Conservation (phyloP, 805 yeast genomes). For the Wickerhamiella sorbophila region DNA sequence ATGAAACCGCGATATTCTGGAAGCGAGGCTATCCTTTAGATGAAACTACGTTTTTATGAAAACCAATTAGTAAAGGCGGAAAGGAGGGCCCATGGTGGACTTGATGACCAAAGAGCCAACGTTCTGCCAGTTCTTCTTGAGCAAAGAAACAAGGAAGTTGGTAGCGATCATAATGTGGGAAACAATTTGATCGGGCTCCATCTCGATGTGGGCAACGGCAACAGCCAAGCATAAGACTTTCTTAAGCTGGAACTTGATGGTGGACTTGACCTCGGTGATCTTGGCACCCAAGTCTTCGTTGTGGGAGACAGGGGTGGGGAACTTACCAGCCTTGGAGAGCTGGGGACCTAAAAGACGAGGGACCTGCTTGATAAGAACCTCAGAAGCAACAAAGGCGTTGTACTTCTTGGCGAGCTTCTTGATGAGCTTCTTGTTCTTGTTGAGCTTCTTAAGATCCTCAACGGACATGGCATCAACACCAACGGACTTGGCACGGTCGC, state of each 20-base stretch:
- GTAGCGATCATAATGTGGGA: slow-evolving; percentile 98
- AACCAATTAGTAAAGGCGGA: slow-evolving; percentile 80
- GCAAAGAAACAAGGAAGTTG: slow-evolving; percentile 96
- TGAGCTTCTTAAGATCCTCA: slow-evolving; percentile 98
- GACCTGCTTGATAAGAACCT: slow-evolving; percentile 97
- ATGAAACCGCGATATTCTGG: too few relatives aligned
- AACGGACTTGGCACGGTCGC: slow-evolving; percentile 98
- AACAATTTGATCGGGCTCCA: slow-evolving; percentile 91
- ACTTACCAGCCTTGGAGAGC: slow-evolving; percentile 99
- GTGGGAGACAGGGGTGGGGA: slow-evolving; percentile 99
- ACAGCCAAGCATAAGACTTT: slow-evolving; percentile 99
- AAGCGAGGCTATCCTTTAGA: too few relatives aligned
- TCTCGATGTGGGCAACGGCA: slow-evolving; percentile 98
- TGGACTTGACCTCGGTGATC: slow-evolving; percentile 95
- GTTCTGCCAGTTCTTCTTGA: slow-evolving; percentile 99
- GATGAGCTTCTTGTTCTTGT: slow-evolving; percentile 99
- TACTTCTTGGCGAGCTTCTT: slow-evolving; percentile 99
- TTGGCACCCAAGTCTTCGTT: slow-evolving; percentile 92
- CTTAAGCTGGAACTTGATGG: slow-evolving; percentile 99
- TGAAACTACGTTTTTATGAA: too few relatives aligned
- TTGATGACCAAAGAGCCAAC: slow-evolving; percentile 98
- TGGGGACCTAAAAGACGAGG: slow-evolving; percentile 99
- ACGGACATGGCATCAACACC: slow-evolving; percentile 99
- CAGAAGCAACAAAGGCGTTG: slow-evolving; percentile 99
- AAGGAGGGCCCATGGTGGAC: slow-evolving; percentile 99